Base-by-base conservation (phyloP, 805 yeast genomes). In the Wickerhamomyces silvicola region DNA sequence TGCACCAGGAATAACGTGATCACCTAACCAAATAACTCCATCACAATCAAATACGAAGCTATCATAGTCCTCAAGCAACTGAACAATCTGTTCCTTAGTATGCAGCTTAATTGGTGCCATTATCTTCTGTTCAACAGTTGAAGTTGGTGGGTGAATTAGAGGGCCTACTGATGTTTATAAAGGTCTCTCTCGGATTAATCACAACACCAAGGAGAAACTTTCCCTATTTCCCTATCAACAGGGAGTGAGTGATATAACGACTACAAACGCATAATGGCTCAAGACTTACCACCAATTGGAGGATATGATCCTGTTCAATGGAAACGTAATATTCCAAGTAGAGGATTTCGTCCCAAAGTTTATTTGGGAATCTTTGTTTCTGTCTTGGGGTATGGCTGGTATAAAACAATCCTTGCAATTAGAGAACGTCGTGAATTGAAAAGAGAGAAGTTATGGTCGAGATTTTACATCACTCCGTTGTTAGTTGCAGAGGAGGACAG, bases 41-140 rank as follows among this genome's bases (percentile, higher is more conserved):
- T 92, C 98, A 62, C 98, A 92, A 52, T 92, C 98, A 54, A 92
- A 92, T 44, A 92, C 63, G 48, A 88, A 90, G 37, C 84, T 86
- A 52, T 87, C 96, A 55, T 81, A 82, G 32, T 66, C 52, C 42
- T 69, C 72, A 8, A 92, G 59, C 28, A 92, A 60, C 7, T 60
- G 50, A 32, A 70, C 59, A 5, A 72, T 81, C 21, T 70, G 70
- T 14, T 62, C 64, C 34, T 61, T 64, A 14, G 60, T 49, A 12
- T 60, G 57, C 27, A 82, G 54, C 46, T 81, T 77, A 1, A 50
- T 45, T 7, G 84, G 46, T 9, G 31, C 32, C 17, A 33, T 43
- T n/a, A n/a, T n/a, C n/a, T n/a, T n/a, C n/a, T n/a, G n/a, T n/a
- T n/a, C n/a, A n/a, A n/a, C n/a, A n/a, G n/a, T n/a, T n/a, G n/a